phyloP scores from a whole-genome alignment of 148 eudicot genomes.

The Rhododendron simsii region DNA sequence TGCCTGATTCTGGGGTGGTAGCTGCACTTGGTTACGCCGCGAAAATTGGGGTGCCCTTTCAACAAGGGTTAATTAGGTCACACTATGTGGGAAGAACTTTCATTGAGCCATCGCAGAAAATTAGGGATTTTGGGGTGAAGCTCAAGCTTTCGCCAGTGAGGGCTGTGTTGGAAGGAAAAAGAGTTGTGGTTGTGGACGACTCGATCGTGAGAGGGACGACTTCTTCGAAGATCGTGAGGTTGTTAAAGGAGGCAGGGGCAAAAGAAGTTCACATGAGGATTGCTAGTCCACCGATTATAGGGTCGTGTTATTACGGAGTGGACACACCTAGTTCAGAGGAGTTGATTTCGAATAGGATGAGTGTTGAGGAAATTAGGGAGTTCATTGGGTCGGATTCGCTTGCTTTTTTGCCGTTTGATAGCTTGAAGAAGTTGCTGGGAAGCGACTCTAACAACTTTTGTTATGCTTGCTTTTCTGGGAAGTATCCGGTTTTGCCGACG shows the following conservation, averaged over 20 bases:
- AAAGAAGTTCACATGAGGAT: conserved; percentile 74
- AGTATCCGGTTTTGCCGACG: conserved; percentile 63
- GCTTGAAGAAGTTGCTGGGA: conserved; percentile 52
- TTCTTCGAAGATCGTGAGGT: conserved; percentile 74
- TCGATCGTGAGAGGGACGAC: conserved; percentile 91
- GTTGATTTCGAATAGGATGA: conserved; percentile 77
- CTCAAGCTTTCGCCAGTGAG: conserved; percentile 63
- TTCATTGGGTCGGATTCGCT: conserved; percentile 73
- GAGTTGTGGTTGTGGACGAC: conserved; percentile 93
- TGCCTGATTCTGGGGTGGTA: conserved; percentile 91
- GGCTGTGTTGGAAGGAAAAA: conserved; percentile 64
- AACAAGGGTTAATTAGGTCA: conserved; percentile 77
- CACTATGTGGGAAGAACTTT: conserved; percentile 84
- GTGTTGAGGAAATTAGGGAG: conserved; percentile 48
- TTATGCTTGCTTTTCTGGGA: conserved; percentile 86
- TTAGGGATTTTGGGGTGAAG: conserved; percentile 85
- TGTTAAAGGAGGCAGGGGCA: conserved; percentile 79
- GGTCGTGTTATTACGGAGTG: conserved; percentile 85
- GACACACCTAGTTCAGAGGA: conserved; percentile 88
- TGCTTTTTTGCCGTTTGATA: conserved; percentile 61
- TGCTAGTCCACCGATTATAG: conserved; percentile 66
- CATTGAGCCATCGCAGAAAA: conserved; percentile 82
- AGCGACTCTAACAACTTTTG: conserved; percentile 49
- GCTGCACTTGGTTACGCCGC: conserved; percentile 85
- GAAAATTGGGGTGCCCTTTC: conserved; percentile 60